Evolutionary conservation across 2,329 filamentous ascomycete genomes (phyloP), one percentile per base, ranked within the genome.

Genomic region (Talaromyces sp.): DNA sequence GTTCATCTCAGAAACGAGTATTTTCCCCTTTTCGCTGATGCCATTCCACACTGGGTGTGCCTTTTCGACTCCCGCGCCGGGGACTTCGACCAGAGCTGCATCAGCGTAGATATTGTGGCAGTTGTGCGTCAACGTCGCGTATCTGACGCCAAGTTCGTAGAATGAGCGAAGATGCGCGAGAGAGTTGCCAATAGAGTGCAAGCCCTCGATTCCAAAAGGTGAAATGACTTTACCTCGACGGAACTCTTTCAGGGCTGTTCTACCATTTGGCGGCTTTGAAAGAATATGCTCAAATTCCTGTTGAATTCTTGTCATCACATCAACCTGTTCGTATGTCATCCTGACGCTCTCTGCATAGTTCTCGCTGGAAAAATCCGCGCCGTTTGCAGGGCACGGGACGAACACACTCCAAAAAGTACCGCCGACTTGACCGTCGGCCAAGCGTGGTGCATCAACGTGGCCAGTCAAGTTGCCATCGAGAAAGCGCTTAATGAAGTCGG

Each of bases 341-440:
- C 75, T 73, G 0, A 77, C 68, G 31, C 75, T 89, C 8, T 83
- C 76, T 6, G 85, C 86, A 73, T 93, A 93, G 72, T 87, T 90
- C 62, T 83, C 85, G 71, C 93, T 85, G 0, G 89, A 90, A 72
- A 91, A 93, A 76, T 96, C 87, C 4, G 84, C 84, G 56, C 86
- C 87, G 71, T 94, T 87, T 11, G 78, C 76, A 0, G 93, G 93
- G 73, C 93, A 97, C 0, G 86, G 86, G 47, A 90, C 87, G 72
- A 85, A 98, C 10, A 95, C 92, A 74, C 90, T 93, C 94, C 93
- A 97, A 75, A 97, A 97, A n/a, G 91, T 89, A 63, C 93, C 94
- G 45, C 93, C 93, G 4, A 77, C 72, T 35, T 71, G 70, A 68
- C 93, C 93, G 59, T 86, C 77, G 41, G 85, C 83, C 57, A 97